phyloP scores from a whole-genome alignment of 129 eudicot species.

The Flaveria brownii region DNA sequence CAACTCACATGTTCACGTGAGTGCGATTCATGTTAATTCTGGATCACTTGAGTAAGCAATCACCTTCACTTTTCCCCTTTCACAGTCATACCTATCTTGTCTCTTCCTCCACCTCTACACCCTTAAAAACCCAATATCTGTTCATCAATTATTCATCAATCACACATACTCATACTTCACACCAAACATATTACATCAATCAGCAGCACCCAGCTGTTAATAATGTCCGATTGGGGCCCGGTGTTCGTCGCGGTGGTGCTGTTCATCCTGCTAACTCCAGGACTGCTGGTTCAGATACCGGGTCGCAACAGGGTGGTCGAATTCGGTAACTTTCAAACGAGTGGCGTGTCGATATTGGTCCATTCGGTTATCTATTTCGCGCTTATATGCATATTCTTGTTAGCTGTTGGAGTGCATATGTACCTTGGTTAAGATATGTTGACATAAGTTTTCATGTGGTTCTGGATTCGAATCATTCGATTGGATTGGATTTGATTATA shows the following conservation, averaged over 20 bases:
- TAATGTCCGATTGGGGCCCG: slow-evolving; percentile 91
- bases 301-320: slow-evolving; percentile 64
- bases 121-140: slow-evolving; percentile 27
- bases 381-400: slow-evolving; percentile 71
- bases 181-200: not conserved
- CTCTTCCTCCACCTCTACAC: slow-evolving; percentile 39
- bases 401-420: slow-evolving; percentile 77
- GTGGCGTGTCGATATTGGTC: slow-evolving; percentile 81
- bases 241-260: slow-evolving; percentile 86
- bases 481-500: slow-evolving; percentile 21
- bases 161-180: not conserved
- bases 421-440: slow-evolving; percentile 50
- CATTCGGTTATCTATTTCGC: slow-evolving; percentile 75
- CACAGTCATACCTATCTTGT: slow-evolving; percentile 45
- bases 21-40: slow-evolving; percentile 34
- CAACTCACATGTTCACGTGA: not conserved
- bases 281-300: slow-evolving; percentile 78
- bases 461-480: slow-evolving; percentile 7
- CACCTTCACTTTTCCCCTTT: slow-evolving; percentile 30
- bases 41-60: slow-evolving; percentile 44
- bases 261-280: slow-evolving; percentile 72
- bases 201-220: not conserved
- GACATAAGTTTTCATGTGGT: not conserved
- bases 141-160: not conserved
- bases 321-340: slow-evolving; percentile 74